Base-by-base conservation (phyloP, 1,284 basidiomycete species). In the Puccinia novopanici region DNA sequence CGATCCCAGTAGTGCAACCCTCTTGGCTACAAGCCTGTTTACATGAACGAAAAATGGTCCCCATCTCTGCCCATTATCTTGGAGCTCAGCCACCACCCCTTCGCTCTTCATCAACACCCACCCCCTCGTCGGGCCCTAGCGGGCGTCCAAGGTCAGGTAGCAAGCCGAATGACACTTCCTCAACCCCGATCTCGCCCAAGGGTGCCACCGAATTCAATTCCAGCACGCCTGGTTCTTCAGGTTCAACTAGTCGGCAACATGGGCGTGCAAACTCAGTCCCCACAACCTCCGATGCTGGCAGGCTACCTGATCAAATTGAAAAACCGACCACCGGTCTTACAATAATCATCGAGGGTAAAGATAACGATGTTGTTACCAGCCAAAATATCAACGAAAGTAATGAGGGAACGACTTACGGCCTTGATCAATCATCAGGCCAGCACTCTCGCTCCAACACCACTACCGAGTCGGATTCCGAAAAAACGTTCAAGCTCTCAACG, bases 11-110 rank as follows among this genome's bases (percentile, higher is more conserved):
- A 48, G 93, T 95, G 0, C 92, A 94, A 83, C 94, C 94, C 0
- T 91, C 92, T 57, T 96, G 94, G 94, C 89, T 95, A 83, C 85
- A 95, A 34, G 93, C 93, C 0, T 95, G 94, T 84, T 90, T 92
- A 73, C 85, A 89, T 0, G 92, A 94, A 84, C 80, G 82, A 15
- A 84, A 84, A 61, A 84, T 85, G 82, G 85, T 85, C 4, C 85
- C 85, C 10, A 85, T 85, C 77, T 81, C 83, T 3, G 76, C 81
- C 45, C 82, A 83, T 63, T 82, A 81, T 54, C 65, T 83, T 54
- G 83, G 78, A 19, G 61, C 48, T 48, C 55, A 76, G n/a, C 59
- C 75, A 42, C 48, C 59, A 2, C 75, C 45, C 10, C 61, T 67
- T 27, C 65, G 65, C 68, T 59, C 77, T 27, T 55, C 55, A 37